Evolutionary conservation across 768 basidiomycete genomes (phyloP).

Genomic region (Russula abietina): DNA sequence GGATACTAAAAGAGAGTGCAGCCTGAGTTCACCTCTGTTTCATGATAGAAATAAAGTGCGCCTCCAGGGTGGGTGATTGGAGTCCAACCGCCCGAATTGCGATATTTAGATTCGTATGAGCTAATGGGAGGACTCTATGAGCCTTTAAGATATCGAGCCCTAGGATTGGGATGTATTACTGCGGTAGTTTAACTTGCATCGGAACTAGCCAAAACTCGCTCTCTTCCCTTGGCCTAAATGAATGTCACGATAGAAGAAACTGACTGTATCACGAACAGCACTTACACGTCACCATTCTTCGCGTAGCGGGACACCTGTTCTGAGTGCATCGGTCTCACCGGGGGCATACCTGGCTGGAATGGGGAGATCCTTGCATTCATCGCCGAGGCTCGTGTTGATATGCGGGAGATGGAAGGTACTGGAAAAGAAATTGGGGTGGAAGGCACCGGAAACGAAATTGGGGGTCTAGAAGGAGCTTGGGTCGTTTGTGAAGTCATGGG

Average conservation of each 20-base stretch:
- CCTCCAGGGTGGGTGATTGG: slow-evolving; percentile 1
- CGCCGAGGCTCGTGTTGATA: not conserved
- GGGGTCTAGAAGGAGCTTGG: not conserved
- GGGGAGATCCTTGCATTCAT: not conserved
- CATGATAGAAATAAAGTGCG: slow-evolving; percentile 14
- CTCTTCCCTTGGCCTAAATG: not conserved
- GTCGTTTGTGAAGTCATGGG: not conserved
- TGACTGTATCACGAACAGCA: not conserved
- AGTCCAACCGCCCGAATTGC: not conserved
- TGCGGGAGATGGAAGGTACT: not conserved
- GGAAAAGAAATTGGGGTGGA: not conserved
- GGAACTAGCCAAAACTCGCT: not conserved
- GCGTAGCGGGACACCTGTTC: slow-evolving; percentile 14
- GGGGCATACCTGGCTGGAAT: not conserved
- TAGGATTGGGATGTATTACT: not conserved
- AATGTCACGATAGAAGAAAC: not conserved
- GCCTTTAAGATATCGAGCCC: not conserved
- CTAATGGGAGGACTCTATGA: not conserved
- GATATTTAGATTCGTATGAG: not conserved
- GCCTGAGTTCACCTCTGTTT: not conserved
- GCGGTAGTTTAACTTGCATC: not conserved
- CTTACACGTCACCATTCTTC: slow-evolving; percentile 15
- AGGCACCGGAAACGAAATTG: not conserved
- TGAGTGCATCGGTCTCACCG: slow-evolving; percentile 3
- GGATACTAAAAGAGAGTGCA: too few species aligned